phyloP scores from a whole-genome alignment of 352 stramenopile genomes.

The Phytophthora cajani region DNA sequence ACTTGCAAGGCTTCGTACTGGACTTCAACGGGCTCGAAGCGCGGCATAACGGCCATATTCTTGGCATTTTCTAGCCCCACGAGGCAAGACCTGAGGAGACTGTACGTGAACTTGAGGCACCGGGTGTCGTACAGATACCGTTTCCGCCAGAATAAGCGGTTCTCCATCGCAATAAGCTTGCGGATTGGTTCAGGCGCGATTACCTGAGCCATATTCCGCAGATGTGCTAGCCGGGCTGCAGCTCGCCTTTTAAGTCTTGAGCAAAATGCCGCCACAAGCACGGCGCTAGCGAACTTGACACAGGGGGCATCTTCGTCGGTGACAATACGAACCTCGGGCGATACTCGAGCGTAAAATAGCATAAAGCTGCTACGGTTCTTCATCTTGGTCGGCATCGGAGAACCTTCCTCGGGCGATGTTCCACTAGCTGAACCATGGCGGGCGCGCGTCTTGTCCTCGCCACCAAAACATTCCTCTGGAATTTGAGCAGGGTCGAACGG shows the following conservation, averaged over 20 bases:
- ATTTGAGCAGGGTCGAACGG: constrained; percentile 78
- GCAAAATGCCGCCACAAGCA: constrained; percentile 51
- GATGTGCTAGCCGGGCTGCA: constrained; percentile 41
- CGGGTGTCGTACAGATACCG: constrained; percentile 81
- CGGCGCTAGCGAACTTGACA: constrained; percentile 30
- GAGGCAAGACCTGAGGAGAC: constrained; percentile 71
- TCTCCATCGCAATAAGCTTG: constrained; percentile 81
- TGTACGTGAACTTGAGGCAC: constrained; percentile 84
- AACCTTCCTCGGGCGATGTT: constrained; percentile 23
- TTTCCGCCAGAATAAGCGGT: constrained; percentile 88
- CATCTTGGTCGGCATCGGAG: constrained; percentile 46
- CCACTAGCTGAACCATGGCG: constrained; percentile 31
- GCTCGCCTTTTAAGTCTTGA: constrained; percentile 43
- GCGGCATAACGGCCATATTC: constrained; percentile 49
- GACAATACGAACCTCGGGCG: constrained; percentile 45
- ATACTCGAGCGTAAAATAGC: constrained; percentile 80
- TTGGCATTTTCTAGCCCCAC: constrained; percentile 47
- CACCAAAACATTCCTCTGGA: constrained; percentile 76
- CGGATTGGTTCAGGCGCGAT: constrained; percentile 80
- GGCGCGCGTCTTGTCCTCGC: constrained; percentile 41
- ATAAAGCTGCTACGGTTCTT: constrained; percentile 91
- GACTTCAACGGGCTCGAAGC: constrained; percentile 69
- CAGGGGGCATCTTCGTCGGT: constrained; percentile 25
- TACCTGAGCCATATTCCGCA: constrained; percentile 56
- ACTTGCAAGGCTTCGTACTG: constrained; percentile 80